Conservation (phyloP, 2,329 filamentous ascomycete species). For the Diaporthe caulivora region DNA sequence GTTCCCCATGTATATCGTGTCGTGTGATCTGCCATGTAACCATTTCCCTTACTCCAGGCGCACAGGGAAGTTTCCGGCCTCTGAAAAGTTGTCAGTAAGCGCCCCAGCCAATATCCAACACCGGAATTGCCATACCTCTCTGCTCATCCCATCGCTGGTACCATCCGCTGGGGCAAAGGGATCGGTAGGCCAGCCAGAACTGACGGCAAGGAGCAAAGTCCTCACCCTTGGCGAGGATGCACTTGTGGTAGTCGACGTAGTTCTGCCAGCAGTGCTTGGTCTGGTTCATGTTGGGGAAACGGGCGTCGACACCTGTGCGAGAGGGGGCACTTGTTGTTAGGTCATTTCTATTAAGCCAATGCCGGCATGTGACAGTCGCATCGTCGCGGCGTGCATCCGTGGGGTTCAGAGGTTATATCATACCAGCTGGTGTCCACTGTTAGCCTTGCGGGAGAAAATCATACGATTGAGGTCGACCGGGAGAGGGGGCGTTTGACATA, state of each 20-base stretch:
- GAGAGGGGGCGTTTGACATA: constrained; percentile 65
- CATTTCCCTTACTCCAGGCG: constrained; percentile 67
- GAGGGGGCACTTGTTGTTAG: constrained; percentile 37
- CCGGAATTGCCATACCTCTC: constrained; percentile 70
- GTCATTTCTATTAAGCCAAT: constrained; percentile 46
- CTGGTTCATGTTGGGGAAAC: constrained; percentile 98
- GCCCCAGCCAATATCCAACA: constrained; percentile 41
- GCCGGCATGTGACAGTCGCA: constrained; percentile 11
- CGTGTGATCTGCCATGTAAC: not conserved
- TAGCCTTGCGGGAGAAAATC: constrained; percentile 42
- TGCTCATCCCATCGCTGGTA: constrained; percentile 96
- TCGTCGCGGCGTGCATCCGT: constrained; percentile 23
- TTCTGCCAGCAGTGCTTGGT: constrained; percentile 99
- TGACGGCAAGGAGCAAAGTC: constrained; percentile 95
- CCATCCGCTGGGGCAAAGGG: constrained; percentile 96
- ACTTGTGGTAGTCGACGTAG: constrained; percentile 99
- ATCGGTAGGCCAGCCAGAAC: constrained; percentile 98
- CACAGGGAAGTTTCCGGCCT: constrained; percentile 76
- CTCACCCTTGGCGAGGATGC: constrained; percentile 97
- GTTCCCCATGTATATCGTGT: constrained; percentile 37
- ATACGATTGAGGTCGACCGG: constrained; percentile 42
- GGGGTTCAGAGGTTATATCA: constrained; percentile 37
- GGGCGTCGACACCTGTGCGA: constrained; percentile 92
- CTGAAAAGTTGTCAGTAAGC: constrained; percentile 49
- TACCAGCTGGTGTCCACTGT: constrained; percentile 45